A percentile compares a stretch with the other conserved stretches of the same genome.
Evolutionary conservation across 2,329 filamentous ascomycete genomes (phyloP).

Genomic region (Xylariaceae sp.): DNA sequence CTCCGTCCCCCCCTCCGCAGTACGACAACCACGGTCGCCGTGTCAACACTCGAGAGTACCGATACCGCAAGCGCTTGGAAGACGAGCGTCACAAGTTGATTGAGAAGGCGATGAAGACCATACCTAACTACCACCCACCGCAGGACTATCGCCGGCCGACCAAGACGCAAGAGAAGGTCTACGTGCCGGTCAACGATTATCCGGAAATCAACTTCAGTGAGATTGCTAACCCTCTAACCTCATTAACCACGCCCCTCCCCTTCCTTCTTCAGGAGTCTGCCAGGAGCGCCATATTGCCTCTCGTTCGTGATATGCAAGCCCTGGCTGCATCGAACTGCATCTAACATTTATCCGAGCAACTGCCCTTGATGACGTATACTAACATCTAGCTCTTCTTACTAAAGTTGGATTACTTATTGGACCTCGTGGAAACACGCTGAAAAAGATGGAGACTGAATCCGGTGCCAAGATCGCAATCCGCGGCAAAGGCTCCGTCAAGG

Average conservation of each 20-base stretch:
- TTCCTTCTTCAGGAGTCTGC: constrained; percentile 40
- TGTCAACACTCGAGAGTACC: constrained; percentile 98
- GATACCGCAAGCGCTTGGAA: constrained; percentile 95
- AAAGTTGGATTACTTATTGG: constrained; percentile 99
- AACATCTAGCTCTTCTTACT: constrained; percentile 83
- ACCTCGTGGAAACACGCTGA: constrained; percentile 98
- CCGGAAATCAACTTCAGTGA: constrained; percentile 99
- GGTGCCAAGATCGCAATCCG: constrained; percentile 98
- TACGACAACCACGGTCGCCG: constrained; percentile 99
- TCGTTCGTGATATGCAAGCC: constrained; percentile 27
- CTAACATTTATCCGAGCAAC: constrained; percentile 25
- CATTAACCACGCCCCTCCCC: constrained; percentile 54
- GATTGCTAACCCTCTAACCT: constrained; percentile 98
- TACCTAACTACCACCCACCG: constrained; percentile 98
- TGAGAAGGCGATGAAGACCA: constrained; percentile 98
- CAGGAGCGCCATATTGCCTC: constrained; percentile 37
- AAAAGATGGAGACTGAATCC: constrained; percentile 99
- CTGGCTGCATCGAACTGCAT: constrained; percentile 33
- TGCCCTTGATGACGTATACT: constrained; percentile 52
- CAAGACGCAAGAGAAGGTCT: constrained; percentile 99
- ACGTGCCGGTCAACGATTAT: constrained; percentile 99
- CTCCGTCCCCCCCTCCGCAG: constrained; percentile 89
- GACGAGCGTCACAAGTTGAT: constrained; percentile 98
- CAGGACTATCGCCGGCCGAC: constrained; percentile 97
- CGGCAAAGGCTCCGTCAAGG: constrained; percentile 98